phyloP scores from a whole-genome alignment of 371 early-diverging fungal genomes.

The Mucor indicus region DNA sequence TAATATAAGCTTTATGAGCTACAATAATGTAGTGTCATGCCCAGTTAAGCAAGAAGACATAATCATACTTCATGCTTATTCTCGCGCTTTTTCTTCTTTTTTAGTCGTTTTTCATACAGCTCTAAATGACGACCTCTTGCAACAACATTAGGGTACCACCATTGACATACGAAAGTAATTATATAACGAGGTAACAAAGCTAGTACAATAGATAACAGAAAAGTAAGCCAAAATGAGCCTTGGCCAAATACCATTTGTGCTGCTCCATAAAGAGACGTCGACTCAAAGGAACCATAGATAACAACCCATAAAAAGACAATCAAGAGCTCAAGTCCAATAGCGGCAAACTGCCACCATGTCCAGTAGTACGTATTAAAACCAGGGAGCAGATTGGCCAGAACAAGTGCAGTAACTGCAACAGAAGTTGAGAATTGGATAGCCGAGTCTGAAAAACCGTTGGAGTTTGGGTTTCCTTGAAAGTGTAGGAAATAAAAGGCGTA shows the following conservation, averaged over 20 bases:
- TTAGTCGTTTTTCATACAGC: conserved; percentile 23
- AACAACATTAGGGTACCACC: conserved; percentile 69
- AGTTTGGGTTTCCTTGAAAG: conserved; percentile 28
- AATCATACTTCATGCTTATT: too few relatives aligned
- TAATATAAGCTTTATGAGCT: too few relatives aligned
- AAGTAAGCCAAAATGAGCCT: conserved; percentile 72
- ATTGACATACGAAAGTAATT: conserved; percentile 55
- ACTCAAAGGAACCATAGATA: conserved; percentile 53
- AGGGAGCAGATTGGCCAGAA: conserved; percentile 71
- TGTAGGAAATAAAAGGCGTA: conserved; percentile 60
- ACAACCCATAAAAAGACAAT: conserved; percentile 54
- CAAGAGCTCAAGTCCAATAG: conserved; percentile 44
- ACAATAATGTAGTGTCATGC: too few relatives aligned
- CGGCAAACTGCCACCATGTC: conserved; percentile 65
- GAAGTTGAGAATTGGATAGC: conserved; percentile 58
- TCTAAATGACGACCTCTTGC: conserved; percentile 69
- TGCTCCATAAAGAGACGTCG: conserved; percentile 61
- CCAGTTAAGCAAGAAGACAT: too few relatives aligned
- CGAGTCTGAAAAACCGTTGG: conserved; percentile 36
- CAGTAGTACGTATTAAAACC: conserved; percentile 73
- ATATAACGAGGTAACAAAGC: conserved; percentile 68
- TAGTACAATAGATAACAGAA: conserved; percentile 51
- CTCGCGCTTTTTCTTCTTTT: too few relatives aligned
- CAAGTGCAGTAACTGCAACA: conserved; percentile 62
- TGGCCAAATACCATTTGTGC: conserved; percentile 55